Evolutionary conservation across 805 yeast genomes (phyloP).

Genomic region (Saccharomycopsis microspora): DNA sequence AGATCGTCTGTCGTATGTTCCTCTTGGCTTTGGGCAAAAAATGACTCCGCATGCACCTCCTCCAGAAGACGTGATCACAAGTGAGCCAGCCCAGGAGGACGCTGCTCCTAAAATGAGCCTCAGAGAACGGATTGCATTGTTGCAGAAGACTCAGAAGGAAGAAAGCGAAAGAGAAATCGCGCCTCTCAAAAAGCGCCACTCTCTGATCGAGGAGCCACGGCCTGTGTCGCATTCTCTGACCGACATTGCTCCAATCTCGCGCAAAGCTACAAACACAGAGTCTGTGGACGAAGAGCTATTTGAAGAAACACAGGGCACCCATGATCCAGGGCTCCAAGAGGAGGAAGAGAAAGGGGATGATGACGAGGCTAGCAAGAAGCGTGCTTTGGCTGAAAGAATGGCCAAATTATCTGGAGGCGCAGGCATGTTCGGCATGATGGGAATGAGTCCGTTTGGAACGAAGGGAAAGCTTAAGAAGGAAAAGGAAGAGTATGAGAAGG

Average conservation of each 20-base stretch:
- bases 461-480: neutral
- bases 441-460: constrained; percentile 20
- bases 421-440: constrained; percentile 21
- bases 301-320: constrained; percentile 12
- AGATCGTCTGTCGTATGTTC: constrained; percentile 49
- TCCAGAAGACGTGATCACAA: neutral
- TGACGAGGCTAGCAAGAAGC: constrained; percentile 11
- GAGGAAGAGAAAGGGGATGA: constrained; percentile 17
- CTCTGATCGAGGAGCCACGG: neutral
- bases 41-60: constrained; percentile 18
- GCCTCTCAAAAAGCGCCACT: constrained; percentile 1
- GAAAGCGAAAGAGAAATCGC: constrained; percentile 61
- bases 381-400: constrained; percentile 16
- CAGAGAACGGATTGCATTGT: constrained; percentile 74
- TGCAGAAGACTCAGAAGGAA: constrained; percentile 72
- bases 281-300: neutral
- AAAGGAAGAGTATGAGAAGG: constrained; percentile 17
- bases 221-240: neutral
- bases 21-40: constrained; percentile 21
- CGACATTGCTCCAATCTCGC: neutral
- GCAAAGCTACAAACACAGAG: neutral
- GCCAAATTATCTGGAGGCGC: constrained; percentile 14
- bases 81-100: constrained; percentile 34
- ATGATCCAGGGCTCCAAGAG: constrained; percentile 17
- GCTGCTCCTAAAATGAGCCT: constrained; percentile 68